These are phyloP conservation scores for Thuja plicata DNA, from an alignment of 83 land plant genomes.

Conservation along the genomic window DNA sequence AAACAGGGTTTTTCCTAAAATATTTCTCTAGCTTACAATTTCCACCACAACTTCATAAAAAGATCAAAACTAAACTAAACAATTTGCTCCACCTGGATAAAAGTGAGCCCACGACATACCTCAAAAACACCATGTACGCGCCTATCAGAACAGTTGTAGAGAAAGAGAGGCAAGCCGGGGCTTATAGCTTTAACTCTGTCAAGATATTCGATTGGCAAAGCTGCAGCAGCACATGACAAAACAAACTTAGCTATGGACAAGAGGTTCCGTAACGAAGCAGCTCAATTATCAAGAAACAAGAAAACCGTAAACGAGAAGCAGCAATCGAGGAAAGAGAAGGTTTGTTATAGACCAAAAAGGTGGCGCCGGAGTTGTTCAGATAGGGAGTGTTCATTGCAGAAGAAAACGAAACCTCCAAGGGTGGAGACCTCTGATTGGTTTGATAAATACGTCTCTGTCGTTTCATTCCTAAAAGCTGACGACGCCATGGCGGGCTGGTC, in stretches of 20 bases:
- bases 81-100: background rate
- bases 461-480: background rate
- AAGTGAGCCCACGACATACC: background rate
- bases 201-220: background rate
- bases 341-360: conserved; percentile 42
- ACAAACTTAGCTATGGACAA: background rate
- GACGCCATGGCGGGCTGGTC: background rate
- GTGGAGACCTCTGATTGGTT: background rate
- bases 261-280: background rate
- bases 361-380: conserved; percentile 52
- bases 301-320: background rate
- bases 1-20: background rate
- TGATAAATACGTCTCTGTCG: background rate
- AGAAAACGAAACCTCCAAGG: conserved; percentile 64
- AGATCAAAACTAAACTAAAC: background rate
- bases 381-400: conserved; percentile 64
- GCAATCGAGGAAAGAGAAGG: background rate
- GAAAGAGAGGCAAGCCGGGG: conserved; percentile 5
- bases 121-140: conserved; percentile 11
- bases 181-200: conserved; percentile 3
- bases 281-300: background rate
- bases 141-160: background rate
- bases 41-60: background rate
- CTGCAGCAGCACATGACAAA: background rate
- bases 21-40: background rate